Evolutionary conservation across 148 eudicot species (phyloP).

Genomic region (Vaccinium macrocarpon): DNA sequence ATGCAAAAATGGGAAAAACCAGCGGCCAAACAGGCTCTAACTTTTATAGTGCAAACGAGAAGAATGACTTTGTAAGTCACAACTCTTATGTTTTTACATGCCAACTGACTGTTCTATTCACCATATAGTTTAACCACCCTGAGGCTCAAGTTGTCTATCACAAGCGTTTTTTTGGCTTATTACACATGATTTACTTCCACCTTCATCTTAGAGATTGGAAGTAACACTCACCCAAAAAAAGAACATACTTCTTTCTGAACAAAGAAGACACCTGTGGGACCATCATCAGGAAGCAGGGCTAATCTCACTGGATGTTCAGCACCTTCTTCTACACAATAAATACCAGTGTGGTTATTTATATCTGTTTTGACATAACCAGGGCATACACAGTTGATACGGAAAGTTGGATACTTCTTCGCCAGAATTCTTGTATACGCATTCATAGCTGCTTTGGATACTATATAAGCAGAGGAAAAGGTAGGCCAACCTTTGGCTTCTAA

Average conservation of each 20-base stretch:
- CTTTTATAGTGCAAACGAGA: no score
- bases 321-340: slow-evolving; percentile 38
- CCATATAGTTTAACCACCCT: no score
- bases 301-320: slow-evolving; percentile 38
- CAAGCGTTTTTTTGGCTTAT: not conserved
- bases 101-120: no score
- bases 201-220: not conserved
- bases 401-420: slow-evolving; percentile 27
- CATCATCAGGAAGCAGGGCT: slow-evolving; percentile 40
- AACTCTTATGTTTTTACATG: no score
- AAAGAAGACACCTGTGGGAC: slow-evolving; percentile 33
- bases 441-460: slow-evolving; percentile 27
- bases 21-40: no score
- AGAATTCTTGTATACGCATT: slow-evolving; percentile 33
- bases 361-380: slow-evolving; percentile 53
- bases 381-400: slow-evolving; percentile 38
- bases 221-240: not conserved
- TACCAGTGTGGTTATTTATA: slow-evolving; percentile 24
- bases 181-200: not conserved
- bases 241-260: slow-evolving; percentile 7
- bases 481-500: slow-evolving; percentile 30
- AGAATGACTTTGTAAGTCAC: no score
- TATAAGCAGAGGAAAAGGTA: slow-evolving; percentile 4
- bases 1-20: no score
- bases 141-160: no score